These are phyloP conservation scores for Drosera spatulata DNA, from an alignment of 179 eudicot genomes.

Conservation along the genomic window DNA sequence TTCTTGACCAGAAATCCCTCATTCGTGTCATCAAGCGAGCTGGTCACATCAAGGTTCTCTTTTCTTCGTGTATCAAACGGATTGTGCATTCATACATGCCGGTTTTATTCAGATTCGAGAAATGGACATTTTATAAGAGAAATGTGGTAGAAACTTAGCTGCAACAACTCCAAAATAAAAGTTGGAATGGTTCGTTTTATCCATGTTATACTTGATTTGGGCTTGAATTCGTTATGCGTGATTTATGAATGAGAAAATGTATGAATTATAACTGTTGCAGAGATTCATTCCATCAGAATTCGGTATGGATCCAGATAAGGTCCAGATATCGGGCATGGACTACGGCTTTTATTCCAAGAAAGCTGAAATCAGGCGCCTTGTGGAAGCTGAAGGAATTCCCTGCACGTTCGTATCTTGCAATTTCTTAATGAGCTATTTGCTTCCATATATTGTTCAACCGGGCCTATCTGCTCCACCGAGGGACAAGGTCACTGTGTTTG, in stretches of 20 bases:
- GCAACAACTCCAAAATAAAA: too few species aligned
- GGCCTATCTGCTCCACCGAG: constrained; percentile 60
- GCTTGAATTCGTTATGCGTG: too few species aligned
- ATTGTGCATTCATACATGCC: too few species aligned
- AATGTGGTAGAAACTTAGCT: too few species aligned
- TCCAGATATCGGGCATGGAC: constrained; percentile 47
- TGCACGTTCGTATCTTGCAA: constrained; percentile 72
- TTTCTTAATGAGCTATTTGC: constrained; percentile 65
- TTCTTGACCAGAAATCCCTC: constrained; percentile 54
- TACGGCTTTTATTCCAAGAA: constrained; percentile 49
- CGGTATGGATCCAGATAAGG: constrained; percentile 68
- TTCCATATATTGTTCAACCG: constrained; percentile 85
- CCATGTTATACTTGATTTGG: too few species aligned
- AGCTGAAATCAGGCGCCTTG: constrained; percentile 61
- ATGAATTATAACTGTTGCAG: constrained; percentile 19
- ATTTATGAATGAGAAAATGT: background rate
- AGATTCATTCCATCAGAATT: constrained; percentile 86
- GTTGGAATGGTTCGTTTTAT: too few species aligned
- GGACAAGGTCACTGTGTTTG: constrained; percentile 63
- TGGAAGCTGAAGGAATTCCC: constrained; percentile 79
- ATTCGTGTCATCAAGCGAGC: constrained; percentile 50
- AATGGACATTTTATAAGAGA: too few species aligned
- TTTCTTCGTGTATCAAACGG: too few species aligned
- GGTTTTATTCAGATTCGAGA: too few species aligned
- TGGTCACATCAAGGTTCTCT: constrained; percentile 57